Evolutionary conservation across 352 stramenopile species (phyloP).

Genomic region (Globisporangium viniferum): DNA sequence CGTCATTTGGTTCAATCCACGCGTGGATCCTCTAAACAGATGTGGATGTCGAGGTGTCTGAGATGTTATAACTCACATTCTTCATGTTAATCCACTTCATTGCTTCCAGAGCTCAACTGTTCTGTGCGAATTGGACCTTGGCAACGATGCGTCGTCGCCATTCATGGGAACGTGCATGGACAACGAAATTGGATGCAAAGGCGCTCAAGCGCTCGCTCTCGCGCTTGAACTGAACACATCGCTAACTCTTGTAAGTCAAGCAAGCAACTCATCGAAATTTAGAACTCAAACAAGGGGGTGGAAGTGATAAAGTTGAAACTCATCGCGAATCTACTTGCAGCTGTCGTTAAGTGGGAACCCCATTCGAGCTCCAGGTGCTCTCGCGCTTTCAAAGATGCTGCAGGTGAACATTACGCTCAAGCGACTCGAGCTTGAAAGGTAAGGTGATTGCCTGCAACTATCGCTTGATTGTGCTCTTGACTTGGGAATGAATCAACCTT

Average conservation of each 20-base stretch:
- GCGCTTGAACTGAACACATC: conserved; percentile 33
- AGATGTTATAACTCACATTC: background rate
- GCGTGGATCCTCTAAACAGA: background rate
- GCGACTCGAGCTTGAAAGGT: conserved; percentile 31
- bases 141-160: conserved; percentile 28
- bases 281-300: background rate
- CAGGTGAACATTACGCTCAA: conserved; percentile 27
- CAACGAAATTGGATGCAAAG: conserved; percentile 30
- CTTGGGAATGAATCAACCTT: background rate
- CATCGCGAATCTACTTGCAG: conserved; percentile 1
- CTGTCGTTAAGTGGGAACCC: conserved; percentile 33
- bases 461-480: background rate
- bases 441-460: background rate
- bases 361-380: conserved; percentile 18
- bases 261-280: background rate
- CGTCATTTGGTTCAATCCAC: background rate
- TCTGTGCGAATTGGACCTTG: conserved; percentile 32
- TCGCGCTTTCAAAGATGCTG: conserved; percentile 32
- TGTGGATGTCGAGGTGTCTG: background rate
- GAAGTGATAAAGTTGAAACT: background rate
- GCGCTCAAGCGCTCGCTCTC: conserved; percentile 24
- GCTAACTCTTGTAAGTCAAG: conserved; percentile 16
- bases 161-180: conserved; percentile 22
- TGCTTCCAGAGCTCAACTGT: conserved; percentile 5
- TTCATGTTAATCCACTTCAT: background rate